A percentile compares a stretch with the other conserved stretches of the same genome.
These are phyloP conservation scores for Umbelopsis vinacea DNA, from an alignment of 192 early-diverging fungal species.

Conservation along the genomic window DNA sequence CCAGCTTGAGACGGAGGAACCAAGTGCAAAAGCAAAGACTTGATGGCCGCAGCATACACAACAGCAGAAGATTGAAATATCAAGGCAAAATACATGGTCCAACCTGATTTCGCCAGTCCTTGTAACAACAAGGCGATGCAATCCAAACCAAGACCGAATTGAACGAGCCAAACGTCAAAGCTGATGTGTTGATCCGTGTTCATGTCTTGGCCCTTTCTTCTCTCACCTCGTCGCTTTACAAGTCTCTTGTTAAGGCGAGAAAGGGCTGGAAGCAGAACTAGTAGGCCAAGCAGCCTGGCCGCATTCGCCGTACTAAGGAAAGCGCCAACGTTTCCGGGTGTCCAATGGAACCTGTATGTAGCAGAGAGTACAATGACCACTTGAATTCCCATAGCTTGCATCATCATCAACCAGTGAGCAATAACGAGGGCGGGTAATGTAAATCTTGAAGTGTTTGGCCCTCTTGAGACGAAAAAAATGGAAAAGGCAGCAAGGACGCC, in stretches of 20 bases:
- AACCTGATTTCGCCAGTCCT: neutral
- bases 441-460: neutral
- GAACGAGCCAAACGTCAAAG: slow-evolving; percentile 11
- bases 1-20: slow-evolving; percentile 2
- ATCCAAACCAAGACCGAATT: slow-evolving; percentile 2
- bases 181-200: slow-evolving; percentile 2
- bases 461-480: slow-evolving; percentile 5
- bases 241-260: neutral
- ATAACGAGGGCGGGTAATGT: slow-evolving; percentile 1
- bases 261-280: neutral
- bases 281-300: neutral
- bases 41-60: slow-evolving; percentile 7
- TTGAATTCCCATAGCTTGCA: slow-evolving; percentile 18
- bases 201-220: slow-evolving; percentile 13
- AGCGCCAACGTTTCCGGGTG: slow-evolving; percentile 1
- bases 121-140: slow-evolving; percentile 1
- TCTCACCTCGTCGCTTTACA: slow-evolving; percentile 9
- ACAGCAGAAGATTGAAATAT: slow-evolving; percentile 8
- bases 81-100: slow-evolving; percentile 15
- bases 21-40: slow-evolving; percentile 3
- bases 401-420: slow-evolving; percentile 19
- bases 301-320: slow-evolving; percentile 9
- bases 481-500: slow-evolving; percentile 3
- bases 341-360: slow-evolving; percentile 18
- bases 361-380: slow-evolving; percentile 3